Conservation (phyloP, 2,329 filamentous ascomycete genomes). For the Talaromyces verruculosus region DNA sequence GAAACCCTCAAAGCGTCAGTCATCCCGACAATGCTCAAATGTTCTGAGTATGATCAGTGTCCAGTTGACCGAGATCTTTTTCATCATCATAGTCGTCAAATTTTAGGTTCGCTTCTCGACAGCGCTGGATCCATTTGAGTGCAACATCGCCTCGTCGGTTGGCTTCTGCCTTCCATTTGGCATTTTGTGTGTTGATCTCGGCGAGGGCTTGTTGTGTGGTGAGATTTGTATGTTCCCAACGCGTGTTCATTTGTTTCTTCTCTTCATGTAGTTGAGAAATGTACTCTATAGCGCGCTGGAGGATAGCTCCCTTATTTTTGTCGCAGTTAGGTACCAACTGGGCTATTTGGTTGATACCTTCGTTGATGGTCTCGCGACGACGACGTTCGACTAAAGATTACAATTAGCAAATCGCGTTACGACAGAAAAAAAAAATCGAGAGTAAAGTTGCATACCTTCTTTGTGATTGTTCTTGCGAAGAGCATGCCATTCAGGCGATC, state of each 20-base stretch:
- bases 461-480: conserved; percentile 97
- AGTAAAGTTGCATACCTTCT: conserved; percentile 68
- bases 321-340: conserved; percentile 98
- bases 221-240: conserved; percentile 46
- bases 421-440: not conserved
- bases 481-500: conserved; percentile 97
- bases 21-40: not conserved
- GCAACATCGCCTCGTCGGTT: conserved; percentile 76
- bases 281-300: conserved; percentile 89
- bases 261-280: conserved; percentile 73
- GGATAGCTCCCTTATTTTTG: conserved; percentile 97
- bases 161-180: conserved; percentile 91
- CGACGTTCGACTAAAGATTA: conserved; percentile 76
- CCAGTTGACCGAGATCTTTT: conserved; percentile 41
- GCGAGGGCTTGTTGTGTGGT: conserved; percentile 57
- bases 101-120: conserved; percentile 49
- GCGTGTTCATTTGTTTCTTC: conserved; percentile 43
- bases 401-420: conserved; percentile 24
- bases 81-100: conserved; percentile 51
- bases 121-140: conserved; percentile 49
- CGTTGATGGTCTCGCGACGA: conserved; percentile 95
- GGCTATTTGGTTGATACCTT: conserved; percentile 95
- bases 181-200: conserved; percentile 89
- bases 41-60: conserved; percentile 34
- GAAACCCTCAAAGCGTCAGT: not conserved